Conservation (phyloP, 495 filamentous ascomycete species). For the Penicillium goetzii region DNA sequence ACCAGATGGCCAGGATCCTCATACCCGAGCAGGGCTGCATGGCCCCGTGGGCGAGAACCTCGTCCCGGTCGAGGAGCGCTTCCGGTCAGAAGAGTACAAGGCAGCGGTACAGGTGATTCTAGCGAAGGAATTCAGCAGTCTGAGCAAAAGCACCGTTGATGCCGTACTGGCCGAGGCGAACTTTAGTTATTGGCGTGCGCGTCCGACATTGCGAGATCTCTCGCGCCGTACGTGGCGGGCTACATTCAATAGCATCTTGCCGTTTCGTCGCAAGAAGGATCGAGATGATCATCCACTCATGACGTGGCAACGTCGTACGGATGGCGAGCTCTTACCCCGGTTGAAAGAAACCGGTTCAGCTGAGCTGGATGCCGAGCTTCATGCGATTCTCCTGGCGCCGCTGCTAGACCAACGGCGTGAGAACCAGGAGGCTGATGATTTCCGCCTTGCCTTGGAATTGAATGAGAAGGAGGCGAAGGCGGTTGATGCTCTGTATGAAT, state of each 20-base stretch:
- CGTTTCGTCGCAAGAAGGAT: conserved; percentile 64
- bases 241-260: conserved; percentile 73
- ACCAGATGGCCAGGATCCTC: conserved; percentile 8
- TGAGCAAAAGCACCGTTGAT: conserved; percentile 79
- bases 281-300: conserved; percentile 66
- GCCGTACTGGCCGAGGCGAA: conserved; percentile 92
- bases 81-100: conserved; percentile 75
- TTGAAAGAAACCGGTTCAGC: conserved; percentile 71
- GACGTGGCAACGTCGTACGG: conserved; percentile 59
- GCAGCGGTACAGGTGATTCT: conserved; percentile 63
- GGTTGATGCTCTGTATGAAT: conserved; percentile 75
- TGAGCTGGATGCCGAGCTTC: conserved; percentile 84
- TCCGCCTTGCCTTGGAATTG: conserved; percentile 62
- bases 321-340: conserved; percentile 55
- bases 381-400: conserved; percentile 66
- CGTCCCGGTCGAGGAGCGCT: conserved; percentile 70
- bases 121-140: conserved; percentile 78
- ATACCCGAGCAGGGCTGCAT: neutral
- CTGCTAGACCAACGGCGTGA: conserved; percentile 55
- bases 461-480: conserved; percentile 78
- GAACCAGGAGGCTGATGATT: conserved; percentile 66
- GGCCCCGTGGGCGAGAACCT: conserved; percentile 27
- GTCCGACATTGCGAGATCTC: conserved; percentile 73
- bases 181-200: conserved; percentile 78
- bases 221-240: conserved; percentile 85